Percentiles rank a stretch among this genome's conserved stretches.
Conservation (phyloP, 2,329 filamentous ascomycete genomes). For the Arachnomyces sp. region DNA sequence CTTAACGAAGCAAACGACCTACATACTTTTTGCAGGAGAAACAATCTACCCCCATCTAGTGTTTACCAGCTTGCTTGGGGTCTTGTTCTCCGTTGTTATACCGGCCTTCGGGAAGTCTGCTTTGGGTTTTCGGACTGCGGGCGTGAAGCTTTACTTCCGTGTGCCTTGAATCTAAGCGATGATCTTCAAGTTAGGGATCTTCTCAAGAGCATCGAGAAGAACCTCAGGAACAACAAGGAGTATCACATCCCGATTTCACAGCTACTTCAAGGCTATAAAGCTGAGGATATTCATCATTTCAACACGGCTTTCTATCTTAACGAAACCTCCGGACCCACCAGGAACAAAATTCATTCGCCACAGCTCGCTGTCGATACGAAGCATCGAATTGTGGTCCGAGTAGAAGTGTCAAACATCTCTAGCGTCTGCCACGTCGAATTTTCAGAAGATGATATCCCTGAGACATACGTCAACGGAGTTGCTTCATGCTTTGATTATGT, state of each 20-base stretch:
- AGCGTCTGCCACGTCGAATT: constrained; percentile 47
- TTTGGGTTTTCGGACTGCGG: constrained; percentile 44
- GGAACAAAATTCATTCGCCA: constrained; percentile 1
- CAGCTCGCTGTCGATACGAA: constrained; percentile 7
- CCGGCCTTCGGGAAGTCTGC: constrained; percentile 40
- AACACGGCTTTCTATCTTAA: constrained; percentile 25
- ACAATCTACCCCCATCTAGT: constrained; percentile 38
- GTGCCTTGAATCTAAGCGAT: constrained; percentile 17
- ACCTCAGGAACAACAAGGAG: constrained; percentile 14
- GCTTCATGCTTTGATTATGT: constrained; percentile 28
- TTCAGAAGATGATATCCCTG: constrained; percentile 45
- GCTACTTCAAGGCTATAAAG: constrained; percentile 16
- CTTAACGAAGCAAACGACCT: constrained; percentile 14
- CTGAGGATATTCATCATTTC: constrained; percentile 22
- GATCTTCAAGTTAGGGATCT: constrained; percentile 15
- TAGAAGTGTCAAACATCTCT: constrained; percentile 17
- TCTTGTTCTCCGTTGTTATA: constrained; percentile 43
- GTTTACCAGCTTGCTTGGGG: constrained; percentile 48
- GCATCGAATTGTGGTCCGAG: constrained; percentile 19
- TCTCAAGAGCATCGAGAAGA: constrained; percentile 16
- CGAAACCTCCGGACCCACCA: constrained; percentile 5
- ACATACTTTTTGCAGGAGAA: constrained; percentile 19
- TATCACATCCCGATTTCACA: constrained; percentile 17
- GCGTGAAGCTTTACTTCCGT: constrained; percentile 3
- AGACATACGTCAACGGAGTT: constrained; percentile 22